A percentile compares a stretch with the other conserved stretches of the same genome.
phyloP scores from a whole-genome alignment of 768 basidiomycete genomes.

The Termitomyces sp. region DNA sequence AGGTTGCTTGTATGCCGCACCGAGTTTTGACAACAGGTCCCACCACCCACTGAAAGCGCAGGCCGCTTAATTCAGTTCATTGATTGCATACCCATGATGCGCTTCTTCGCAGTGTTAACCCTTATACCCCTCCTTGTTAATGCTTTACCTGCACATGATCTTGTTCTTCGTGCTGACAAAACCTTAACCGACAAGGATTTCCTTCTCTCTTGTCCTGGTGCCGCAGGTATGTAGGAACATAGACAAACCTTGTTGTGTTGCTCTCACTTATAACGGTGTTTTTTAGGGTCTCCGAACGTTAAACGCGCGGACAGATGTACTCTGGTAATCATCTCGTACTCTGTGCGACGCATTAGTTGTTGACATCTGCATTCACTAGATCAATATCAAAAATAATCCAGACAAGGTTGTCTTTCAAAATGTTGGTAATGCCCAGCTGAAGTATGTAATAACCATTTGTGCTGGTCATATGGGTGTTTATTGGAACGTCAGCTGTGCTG shows the following conservation, averaged over 20 bases:
- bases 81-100: background rate
- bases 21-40: conserved; percentile 9
- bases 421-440: conserved; percentile 8
- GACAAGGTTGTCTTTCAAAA: conserved; percentile 7
- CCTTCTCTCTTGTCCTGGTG: conserved; percentile 9
- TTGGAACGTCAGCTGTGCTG: conserved; percentile 5
- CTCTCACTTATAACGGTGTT: background rate
- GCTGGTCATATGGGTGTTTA: background rate
- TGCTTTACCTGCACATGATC: background rate
- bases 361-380: background rate
- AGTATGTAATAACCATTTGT: background rate
- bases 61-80: conserved; percentile 1
- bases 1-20: background rate
- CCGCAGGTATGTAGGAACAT: background rate
- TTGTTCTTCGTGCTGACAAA: background rate
- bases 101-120: background rate
- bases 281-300: conserved; percentile 6
- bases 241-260: background rate
- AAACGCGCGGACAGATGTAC: conserved; percentile 11
- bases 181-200: background rate
- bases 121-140: conserved; percentile 3
- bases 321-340: background rate
- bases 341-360: background rate
- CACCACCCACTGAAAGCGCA: conserved; percentile 3
- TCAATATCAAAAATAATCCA: conserved; percentile 9